Percentiles rank a stretch among this genome's conserved stretches.
These are phyloP conservation scores for Cryptococcus sp. DNA, from an alignment of 1,284 basidiomycete species.

Conservation along the genomic window DNA sequence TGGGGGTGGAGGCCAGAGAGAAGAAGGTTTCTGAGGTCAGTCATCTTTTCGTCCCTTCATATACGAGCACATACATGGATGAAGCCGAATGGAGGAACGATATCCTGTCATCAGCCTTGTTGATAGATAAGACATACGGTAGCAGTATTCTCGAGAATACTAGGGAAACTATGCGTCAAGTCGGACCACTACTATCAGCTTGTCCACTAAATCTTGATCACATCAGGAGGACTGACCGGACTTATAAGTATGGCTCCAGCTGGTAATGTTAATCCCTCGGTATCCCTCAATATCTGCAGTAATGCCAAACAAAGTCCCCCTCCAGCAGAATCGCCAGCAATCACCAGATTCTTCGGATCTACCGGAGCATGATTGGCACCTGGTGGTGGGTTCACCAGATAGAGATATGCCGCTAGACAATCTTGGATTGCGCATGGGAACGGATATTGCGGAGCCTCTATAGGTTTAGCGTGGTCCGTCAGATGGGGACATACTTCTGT, in stretches of 20 bases:
- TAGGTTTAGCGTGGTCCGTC: background rate
- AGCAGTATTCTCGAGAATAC: slow-evolving; percentile 70
- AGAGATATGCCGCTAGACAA: slow-evolving; percentile 74
- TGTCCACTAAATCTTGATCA: background rate
- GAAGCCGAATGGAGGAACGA: slow-evolving; percentile 57
- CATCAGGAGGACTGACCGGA: slow-evolving; percentile 49
- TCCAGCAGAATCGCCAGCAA: slow-evolving; percentile 88
- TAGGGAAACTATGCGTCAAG: slow-evolving; percentile 90
- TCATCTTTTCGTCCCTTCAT: background rate
- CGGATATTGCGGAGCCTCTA: slow-evolving; percentile 81
- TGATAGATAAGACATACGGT: slow-evolving; percentile 53
- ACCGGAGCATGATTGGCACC: slow-evolving; percentile 70
- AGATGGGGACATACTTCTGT: slow-evolving; percentile 53
- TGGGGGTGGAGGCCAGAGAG: slow-evolving; percentile 85
- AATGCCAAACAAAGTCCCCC: slow-evolving; percentile 81
- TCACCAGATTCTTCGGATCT: slow-evolving; percentile 72
- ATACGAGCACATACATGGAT: slow-evolving; percentile 37
- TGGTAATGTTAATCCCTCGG: slow-evolving; percentile 66
- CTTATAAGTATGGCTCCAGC: slow-evolving; percentile 81
- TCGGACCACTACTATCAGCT: slow-evolving; percentile 55
- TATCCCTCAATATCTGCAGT: slow-evolving; percentile 87
- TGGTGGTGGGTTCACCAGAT: slow-evolving; percentile 65
- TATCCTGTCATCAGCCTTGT: slow-evolving; percentile 53
- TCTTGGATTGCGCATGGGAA: slow-evolving; percentile 95
- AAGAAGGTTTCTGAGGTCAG: slow-evolving; percentile 74